phyloP scores from a whole-genome alignment of 345 rosid species.

The Lenwebbia sp. region DNA sequence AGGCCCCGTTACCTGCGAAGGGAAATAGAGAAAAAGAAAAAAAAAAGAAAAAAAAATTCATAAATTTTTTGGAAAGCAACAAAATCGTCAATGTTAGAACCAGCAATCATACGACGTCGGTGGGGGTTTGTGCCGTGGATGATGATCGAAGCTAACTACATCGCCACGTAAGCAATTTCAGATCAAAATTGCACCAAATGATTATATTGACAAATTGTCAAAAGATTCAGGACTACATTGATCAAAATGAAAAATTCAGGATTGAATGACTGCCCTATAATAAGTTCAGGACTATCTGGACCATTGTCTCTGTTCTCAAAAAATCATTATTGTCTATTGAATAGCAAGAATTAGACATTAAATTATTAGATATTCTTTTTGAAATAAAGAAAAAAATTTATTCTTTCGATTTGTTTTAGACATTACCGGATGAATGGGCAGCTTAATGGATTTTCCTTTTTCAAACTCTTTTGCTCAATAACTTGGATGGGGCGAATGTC shows the following conservation, averaged over 20 bases:
- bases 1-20: neutral
- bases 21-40: too few relatives aligned
- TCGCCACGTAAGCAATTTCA: accelerated
- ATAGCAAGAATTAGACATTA: too few relatives aligned
- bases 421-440: neutral
- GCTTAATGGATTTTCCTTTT: neutral
- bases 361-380: neutral
- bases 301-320: too few relatives aligned
- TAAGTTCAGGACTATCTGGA: too few relatives aligned
- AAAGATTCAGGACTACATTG: too few relatives aligned
- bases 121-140: neutral
- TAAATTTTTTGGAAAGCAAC: neutral
- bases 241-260: too few relatives aligned
- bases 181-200: neutral
- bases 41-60: neutral
- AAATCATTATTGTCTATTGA: too few relatives aligned
- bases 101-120: too few relatives aligned
- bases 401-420: neutral
- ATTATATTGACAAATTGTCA: neutral
- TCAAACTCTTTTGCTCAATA: neutral
- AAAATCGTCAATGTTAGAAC: too few relatives aligned
- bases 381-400: neutral
- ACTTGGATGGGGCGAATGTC: neutral
- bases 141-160: too few relatives aligned
- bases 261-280: too few relatives aligned